A percentile compares a stretch with the other conserved stretches of the same genome.
Conservation (phyloP, 2,329 filamentous ascomycete species). For the Rhinocladiella similis region DNA sequence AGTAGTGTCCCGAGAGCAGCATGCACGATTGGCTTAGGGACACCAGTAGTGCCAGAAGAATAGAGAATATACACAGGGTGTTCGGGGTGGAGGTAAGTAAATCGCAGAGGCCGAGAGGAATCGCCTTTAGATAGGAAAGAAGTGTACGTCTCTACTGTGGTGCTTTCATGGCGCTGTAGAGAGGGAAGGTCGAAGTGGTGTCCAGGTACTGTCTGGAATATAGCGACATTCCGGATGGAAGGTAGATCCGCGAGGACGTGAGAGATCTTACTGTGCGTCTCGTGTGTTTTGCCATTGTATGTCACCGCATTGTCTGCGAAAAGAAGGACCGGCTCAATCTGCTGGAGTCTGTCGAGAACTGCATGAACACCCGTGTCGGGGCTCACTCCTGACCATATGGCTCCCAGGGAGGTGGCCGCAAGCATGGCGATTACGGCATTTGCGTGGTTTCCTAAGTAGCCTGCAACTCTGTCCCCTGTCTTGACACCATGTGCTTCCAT, state of each 20-base stretch:
- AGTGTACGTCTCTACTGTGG: constrained; percentile 42
- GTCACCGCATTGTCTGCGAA: constrained; percentile 86
- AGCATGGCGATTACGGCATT: constrained; percentile 88
- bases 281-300: constrained; percentile 89
- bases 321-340: constrained; percentile 79
- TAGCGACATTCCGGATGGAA: constrained; percentile 67
- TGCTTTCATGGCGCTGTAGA: constrained; percentile 36
- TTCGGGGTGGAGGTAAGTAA: constrained; percentile 77
- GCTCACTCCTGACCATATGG: constrained; percentile 89
- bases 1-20: constrained; percentile 85
- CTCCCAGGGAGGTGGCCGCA: constrained; percentile 76
- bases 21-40: constrained; percentile 93
- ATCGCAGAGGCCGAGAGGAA: constrained; percentile 52
- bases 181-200: constrained; percentile 38
- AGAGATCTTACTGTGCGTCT: constrained; percentile 74
- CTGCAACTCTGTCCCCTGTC: constrained; percentile 62
- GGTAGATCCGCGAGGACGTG: constrained; percentile 70
- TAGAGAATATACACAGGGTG: constrained; percentile 94
- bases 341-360: constrained; percentile 80
- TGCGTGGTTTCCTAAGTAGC: constrained; percentile 85
- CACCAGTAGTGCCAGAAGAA: constrained; percentile 83
- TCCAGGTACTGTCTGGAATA: constrained; percentile 66
- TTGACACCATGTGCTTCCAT: constrained; percentile 67
- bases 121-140: constrained; percentile 49
- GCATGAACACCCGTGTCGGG: constrained; percentile 91